phyloP scores from a whole-genome alignment of 106 monocot genomes.

The Posidonia australis region DNA sequence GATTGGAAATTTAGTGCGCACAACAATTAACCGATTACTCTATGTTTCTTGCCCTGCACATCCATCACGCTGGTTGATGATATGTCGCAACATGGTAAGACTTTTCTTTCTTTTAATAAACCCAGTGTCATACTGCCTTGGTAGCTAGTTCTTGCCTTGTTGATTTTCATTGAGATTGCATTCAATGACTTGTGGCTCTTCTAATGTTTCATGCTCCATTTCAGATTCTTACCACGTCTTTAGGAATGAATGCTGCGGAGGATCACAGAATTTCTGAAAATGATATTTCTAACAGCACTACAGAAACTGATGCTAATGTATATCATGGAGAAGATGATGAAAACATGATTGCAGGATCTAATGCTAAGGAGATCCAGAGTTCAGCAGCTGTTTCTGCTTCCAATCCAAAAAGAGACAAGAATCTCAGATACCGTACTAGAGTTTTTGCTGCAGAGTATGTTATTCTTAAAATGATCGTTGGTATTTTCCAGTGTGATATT shows the following conservation, averaged over 20 bases:
- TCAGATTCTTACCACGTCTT: slow-evolving; percentile 73
- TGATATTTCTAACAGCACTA: slow-evolving; percentile 17
- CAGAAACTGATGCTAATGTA: slow-evolving; percentile 30
- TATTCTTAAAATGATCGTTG: not conserved
- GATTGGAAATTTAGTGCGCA: slow-evolving; percentile 71
- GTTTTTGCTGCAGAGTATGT: slow-evolving; percentile 97
- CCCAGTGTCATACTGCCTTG: not conserved
- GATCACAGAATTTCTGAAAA: slow-evolving; percentile 19
- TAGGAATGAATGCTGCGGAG: slow-evolving; percentile 21
- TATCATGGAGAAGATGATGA: slow-evolving; percentile 76
- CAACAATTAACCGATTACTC: slow-evolving; percentile 70
- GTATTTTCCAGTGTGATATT: not conserved
- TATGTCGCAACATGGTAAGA: slow-evolving; percentile 56
- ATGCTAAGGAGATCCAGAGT: slow-evolving; percentile 16
- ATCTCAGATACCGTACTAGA: slow-evolving; percentile 94
- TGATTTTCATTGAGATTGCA: too few species aligned
- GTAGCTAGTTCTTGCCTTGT: too few species aligned
- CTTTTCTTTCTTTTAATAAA: not conserved
- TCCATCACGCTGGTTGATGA: slow-evolving; percentile 82
- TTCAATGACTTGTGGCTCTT: not conserved
- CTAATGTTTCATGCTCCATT: slow-evolving; percentile 3
- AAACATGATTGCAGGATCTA: slow-evolving; percentile 64
- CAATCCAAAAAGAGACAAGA: slow-evolving; percentile 43
- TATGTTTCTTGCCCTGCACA: slow-evolving; percentile 66
- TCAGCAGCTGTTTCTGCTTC: slow-evolving; percentile 12